These are phyloP conservation scores for Diversispora epigaea DNA, from an alignment of 192 early-diverging fungal species.

Conservation along the genomic window DNA sequence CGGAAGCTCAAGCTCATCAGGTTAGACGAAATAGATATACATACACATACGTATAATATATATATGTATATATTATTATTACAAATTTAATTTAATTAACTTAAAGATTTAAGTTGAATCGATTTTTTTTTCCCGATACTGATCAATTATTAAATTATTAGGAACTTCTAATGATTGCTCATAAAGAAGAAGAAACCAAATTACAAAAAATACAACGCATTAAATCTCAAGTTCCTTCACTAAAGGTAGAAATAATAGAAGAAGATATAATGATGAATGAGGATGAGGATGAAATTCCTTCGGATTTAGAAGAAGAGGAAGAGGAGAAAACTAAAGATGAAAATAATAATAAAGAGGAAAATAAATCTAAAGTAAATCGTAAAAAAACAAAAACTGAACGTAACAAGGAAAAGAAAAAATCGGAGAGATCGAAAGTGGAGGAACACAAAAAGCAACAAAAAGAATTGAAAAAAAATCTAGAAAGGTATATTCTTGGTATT, in stretches of 20 bases:
- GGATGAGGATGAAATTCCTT: conserved; percentile 34
- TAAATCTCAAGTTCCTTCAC: conserved; percentile 46
- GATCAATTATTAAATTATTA: conserved; percentile 1
- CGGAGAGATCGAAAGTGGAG: conserved; percentile 16
- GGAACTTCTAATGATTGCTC: conserved; percentile 58
- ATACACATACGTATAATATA: no score
- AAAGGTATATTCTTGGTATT: background rate
- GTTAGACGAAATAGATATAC: background rate
- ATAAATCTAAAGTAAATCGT: background rate
- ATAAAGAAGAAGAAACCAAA: conserved; percentile 54
- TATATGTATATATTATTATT: no score
- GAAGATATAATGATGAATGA: conserved; percentile 37
- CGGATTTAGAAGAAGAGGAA: conserved; percentile 38
- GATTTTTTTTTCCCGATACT: background rate
- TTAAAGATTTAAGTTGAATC: background rate
- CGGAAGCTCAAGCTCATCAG: conserved; percentile 78
- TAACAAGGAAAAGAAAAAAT: conserved; percentile 33
- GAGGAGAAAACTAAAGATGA: conserved; percentile 29
- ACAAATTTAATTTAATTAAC: background rate
- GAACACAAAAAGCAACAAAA: conserved; percentile 32
- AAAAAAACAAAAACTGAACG: conserved; percentile 33
- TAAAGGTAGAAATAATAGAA: conserved; percentile 38
- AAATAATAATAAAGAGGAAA: background rate
- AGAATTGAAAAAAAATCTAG: conserved; percentile 14
- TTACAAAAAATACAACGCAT: conserved; percentile 39